phyloP scores from a whole-genome alignment of 2,329 filamentous ascomycete genomes.

The Xylariaceae sp. region DNA sequence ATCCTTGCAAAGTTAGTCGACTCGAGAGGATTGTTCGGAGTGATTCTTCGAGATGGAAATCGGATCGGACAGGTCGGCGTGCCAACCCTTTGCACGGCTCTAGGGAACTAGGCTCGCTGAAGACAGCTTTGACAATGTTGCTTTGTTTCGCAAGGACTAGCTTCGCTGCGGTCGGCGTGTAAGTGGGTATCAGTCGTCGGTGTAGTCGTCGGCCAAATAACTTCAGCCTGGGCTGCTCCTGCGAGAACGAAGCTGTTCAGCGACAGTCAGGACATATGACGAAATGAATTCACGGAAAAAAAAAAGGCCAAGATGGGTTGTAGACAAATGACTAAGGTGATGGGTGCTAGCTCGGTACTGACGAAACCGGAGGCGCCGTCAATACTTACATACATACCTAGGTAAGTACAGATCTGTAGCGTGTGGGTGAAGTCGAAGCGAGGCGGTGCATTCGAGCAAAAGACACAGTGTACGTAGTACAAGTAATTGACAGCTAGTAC shows the following conservation, averaged over 20 bases:
- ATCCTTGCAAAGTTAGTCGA: constrained; percentile 1
- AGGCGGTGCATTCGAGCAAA: not conserved
- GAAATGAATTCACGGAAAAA: constrained; percentile 22
- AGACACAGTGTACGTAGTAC: no score
- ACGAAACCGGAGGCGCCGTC: not conserved
- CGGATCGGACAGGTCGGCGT: not conserved
- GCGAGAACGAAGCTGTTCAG: constrained; percentile 8
- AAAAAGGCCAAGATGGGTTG: constrained; percentile 17
- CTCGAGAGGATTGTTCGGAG: constrained; percentile 1
- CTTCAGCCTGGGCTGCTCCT: constrained; percentile 7
- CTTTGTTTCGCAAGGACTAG: constrained; percentile 15
- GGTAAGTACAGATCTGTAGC: no score
- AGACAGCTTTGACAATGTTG: not conserved
- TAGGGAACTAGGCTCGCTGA: not conserved
- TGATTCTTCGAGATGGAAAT: no score
- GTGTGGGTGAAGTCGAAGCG: no score
- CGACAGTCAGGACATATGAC: constrained; percentile 21
- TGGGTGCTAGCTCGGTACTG: not conserved
- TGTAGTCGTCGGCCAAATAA: constrained; percentile 1
- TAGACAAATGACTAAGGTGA: not conserved
- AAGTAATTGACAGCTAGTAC: not conserved
- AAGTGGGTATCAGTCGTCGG: not conserved
- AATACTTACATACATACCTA: no score
- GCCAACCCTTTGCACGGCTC: constrained; percentile 2
- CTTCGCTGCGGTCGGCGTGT: not conserved